Conservation (phyloP, 257 asterid species). For the Anisodus acutangulus region DNA sequence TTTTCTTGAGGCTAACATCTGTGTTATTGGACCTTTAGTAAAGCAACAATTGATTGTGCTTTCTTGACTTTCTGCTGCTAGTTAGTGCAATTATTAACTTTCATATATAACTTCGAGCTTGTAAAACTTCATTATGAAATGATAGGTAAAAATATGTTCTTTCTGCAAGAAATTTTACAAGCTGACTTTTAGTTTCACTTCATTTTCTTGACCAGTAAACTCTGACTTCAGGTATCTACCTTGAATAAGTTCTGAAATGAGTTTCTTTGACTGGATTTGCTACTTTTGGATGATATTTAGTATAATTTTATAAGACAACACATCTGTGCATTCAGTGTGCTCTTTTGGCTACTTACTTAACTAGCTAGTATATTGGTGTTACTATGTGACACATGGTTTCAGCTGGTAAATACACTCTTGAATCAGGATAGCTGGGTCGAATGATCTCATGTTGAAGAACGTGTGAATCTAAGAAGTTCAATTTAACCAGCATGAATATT, state of each 20-base stretch:
- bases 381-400: conserved; percentile 19
- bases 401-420: conserved; percentile 18
- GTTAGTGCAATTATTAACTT: conserved; percentile 12
- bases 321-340: conserved; percentile 2
- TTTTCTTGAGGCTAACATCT: conserved; percentile 10
- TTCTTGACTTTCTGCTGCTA: background rate
- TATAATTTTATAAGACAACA: background rate
- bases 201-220: background rate
- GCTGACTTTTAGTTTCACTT: background rate
- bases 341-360: conserved; percentile 19
- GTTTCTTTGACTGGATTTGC: background rate
- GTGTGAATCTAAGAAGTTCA: conserved; percentile 18
- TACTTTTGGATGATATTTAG: background rate
- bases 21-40: background rate
- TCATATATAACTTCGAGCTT: background rate
- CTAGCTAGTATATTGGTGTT: conserved; percentile 9
- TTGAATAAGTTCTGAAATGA: conserved; percentile 7
- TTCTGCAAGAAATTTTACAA: background rate
- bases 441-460: conserved; percentile 21
- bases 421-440: conserved; percentile 8
- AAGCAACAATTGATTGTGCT: background rate
- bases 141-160: background rate
- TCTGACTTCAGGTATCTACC: background rate
- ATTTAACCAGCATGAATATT: background rate
- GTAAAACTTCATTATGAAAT: conserved; percentile 11